phyloP scores from a whole-genome alignment of 2,329 filamentous ascomycete species.

The Diaporthe sp. region DNA sequence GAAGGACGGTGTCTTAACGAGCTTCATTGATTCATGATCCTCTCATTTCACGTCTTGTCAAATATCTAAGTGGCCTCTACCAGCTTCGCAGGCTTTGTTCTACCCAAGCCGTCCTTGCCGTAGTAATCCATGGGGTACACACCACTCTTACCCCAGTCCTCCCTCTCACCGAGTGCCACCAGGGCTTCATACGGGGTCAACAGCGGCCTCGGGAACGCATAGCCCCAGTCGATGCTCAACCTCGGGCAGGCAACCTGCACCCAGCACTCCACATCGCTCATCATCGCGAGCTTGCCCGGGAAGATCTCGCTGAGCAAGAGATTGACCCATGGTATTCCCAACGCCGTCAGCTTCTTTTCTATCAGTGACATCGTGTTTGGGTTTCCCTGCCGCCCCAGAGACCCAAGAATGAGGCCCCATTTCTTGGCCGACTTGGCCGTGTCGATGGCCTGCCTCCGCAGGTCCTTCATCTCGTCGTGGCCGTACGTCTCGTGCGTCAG shows the following conservation, averaged over 20 bases:
- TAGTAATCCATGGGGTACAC: conserved; percentile 99
- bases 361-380: conserved; percentile 91
- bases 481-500: conserved; percentile 93
- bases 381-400: conserved; percentile 93
- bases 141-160: conserved; percentile 76
- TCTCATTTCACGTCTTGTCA: not conserved
- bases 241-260: conserved; percentile 98
- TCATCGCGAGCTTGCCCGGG: conserved; percentile 92
- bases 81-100: conserved; percentile 66
- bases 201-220: conserved; percentile 89
- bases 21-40: not conserved
- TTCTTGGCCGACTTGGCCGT: conserved; percentile 81
- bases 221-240: conserved; percentile 98
- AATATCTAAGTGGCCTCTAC: conserved; percentile 30
- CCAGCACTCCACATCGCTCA: conserved; percentile 96
- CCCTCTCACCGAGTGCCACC: conserved; percentile 82
- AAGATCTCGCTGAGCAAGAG: conserved; percentile 94
- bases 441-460: conserved; percentile 81
- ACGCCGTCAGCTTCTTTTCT: conserved; percentile 77
- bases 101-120: conserved; percentile 87
- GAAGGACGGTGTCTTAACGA: no score
- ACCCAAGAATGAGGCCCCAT: conserved; percentile 95
- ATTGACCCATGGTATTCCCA: conserved; percentile 84
- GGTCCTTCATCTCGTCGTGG: conserved; percentile 87
- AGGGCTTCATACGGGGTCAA: conserved; percentile 96